Evolutionary conservation across 306 rosid genomes (phyloP).

Genomic region (Echinosophora koreensis): DNA sequence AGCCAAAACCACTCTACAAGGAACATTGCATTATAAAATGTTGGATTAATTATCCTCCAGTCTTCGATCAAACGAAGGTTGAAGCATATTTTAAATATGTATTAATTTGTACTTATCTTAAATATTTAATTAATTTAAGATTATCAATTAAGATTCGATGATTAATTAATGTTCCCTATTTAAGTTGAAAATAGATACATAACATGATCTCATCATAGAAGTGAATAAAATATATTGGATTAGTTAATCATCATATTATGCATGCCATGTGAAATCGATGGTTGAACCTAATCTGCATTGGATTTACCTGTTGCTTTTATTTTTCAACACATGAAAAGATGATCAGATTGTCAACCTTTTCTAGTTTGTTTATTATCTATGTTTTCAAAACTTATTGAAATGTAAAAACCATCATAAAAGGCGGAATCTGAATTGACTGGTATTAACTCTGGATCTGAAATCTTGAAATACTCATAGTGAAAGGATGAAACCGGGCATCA

Average conservation of each 20-base stretch:
- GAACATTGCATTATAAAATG: constrained; percentile 38
- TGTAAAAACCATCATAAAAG: too few relatives aligned
- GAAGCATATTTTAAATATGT: constrained; percentile 24
- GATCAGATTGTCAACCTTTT: constrained; percentile 23
- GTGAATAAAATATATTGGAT: constrained; percentile 8
- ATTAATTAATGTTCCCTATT: constrained; percentile 7
- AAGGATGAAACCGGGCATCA: too few relatives aligned
- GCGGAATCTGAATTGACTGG: too few relatives aligned
- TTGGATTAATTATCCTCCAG: constrained; percentile 31
- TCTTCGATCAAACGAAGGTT: constrained; percentile 40
- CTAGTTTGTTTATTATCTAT: background rate
- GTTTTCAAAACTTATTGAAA: background rate
- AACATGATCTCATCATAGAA: constrained; percentile 22
- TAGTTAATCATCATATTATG: constrained; percentile 33
- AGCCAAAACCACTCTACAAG: constrained; percentile 51
- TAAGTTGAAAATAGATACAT: constrained; percentile 10
- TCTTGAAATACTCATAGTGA: too few relatives aligned
- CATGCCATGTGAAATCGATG: constrained; percentile 55
- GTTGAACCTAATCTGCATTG: constrained; percentile 40
- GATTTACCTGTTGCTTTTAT: constrained; percentile 38
- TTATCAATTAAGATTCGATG: constrained; percentile 33
- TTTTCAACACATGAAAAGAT: constrained; percentile 26
- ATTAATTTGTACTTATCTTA: background rate
- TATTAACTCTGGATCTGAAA: too few relatives aligned
- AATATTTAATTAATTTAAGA: constrained; percentile 42